Percentiles rank a stretch among this genome's conserved stretches.
These are phyloP conservation scores for Chaetomium globosum DNA, from an alignment of 2,329 filamentous ascomycete genomes.

Conservation along the genomic window DNA sequence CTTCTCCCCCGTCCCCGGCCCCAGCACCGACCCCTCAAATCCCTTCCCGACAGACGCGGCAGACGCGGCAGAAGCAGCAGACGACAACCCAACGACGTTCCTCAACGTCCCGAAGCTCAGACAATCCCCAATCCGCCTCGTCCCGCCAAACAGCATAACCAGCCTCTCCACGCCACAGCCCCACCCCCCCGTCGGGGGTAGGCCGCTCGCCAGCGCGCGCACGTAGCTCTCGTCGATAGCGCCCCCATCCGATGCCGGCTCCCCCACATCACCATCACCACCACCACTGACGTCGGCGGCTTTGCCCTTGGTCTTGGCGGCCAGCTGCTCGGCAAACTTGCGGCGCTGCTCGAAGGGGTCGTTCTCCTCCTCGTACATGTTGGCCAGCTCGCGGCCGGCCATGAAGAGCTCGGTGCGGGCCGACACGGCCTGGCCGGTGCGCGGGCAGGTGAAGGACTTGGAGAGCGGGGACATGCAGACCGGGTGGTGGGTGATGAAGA, in stretches of 20 bases:
- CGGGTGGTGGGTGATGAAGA: conserved; percentile 88
- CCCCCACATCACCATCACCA: too few species aligned
- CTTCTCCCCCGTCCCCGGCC: conserved; percentile 1
- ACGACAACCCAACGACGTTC: conserved; percentile 61
- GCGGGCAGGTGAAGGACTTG: conserved; percentile 76
- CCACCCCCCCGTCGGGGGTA: conserved; percentile 97
- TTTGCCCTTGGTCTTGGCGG: conserved; percentile 37
- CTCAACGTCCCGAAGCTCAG: conserved; percentile 85
- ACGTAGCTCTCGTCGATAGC: conserved; percentile 78
- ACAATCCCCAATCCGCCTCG: conserved; percentile 79
- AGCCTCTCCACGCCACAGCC: conserved; percentile 89
- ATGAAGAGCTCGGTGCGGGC: conserved; percentile 87
- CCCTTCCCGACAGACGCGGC: conserved; percentile 3
- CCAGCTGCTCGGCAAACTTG: conserved; percentile 69
- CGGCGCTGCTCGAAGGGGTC: conserved; percentile 80
- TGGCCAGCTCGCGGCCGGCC: conserved; percentile 78
- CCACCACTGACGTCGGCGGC: too few species aligned
- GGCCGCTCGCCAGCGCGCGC: conserved; percentile 78
- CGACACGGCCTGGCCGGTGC: conserved; percentile 70
- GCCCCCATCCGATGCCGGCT: conserved; percentile 46
- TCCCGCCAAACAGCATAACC: conserved; percentile 85
- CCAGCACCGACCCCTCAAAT: not conserved
- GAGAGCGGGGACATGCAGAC: conserved; percentile 88
- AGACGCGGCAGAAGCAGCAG: conserved; percentile 23
- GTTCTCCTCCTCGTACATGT: conserved; percentile 99